phyloP scores from a whole-genome alignment of 2,329 filamentous ascomycete genomes.

The Cladobotryum mycophilum region DNA sequence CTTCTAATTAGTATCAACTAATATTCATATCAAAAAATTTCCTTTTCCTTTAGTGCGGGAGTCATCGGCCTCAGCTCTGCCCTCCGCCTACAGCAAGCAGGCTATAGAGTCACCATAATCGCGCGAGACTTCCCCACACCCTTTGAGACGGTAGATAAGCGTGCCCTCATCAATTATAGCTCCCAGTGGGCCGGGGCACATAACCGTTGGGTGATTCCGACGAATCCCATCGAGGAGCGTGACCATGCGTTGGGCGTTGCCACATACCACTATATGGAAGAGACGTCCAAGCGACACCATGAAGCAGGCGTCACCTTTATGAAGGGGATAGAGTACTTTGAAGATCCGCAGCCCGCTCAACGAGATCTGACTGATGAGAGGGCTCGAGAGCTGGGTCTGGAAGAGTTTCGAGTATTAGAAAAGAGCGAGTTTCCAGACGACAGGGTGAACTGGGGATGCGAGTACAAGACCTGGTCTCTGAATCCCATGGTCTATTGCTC shows the following conservation, averaged over 20 bases:
- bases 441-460: conserved; percentile 34
- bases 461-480: conserved; percentile 45
- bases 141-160: conserved; percentile 37
- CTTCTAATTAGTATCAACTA: not conserved
- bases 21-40: not conserved
- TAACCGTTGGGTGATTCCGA: conserved; percentile 37
- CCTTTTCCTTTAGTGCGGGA: conserved; percentile 34
- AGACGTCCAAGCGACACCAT: conserved; percentile 22
- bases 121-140: conserved; percentile 42
- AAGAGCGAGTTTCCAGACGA: conserved; percentile 29
- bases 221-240: conserved; percentile 25
- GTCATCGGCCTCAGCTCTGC: conserved; percentile 43
- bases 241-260: conserved; percentile 38
- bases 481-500: conserved; percentile 47
- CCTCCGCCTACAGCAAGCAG: conserved; percentile 33
- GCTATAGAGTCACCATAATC: conserved; percentile 36
- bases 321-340: conserved; percentile 43
- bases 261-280: conserved; percentile 38
- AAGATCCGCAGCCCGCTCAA: conserved; percentile 33
- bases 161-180: conserved; percentile 41
- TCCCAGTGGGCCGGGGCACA: conserved; percentile 47
- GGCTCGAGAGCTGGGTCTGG: conserved; percentile 17
- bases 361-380: conserved; percentile 24
- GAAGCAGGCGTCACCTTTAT: conserved; percentile 42
- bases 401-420: conserved; percentile 31